A percentile compares a stretch with the other conserved stretches of the same genome.
phyloP scores from a whole-genome alignment of 176 grass and related monocot species.

The Oryza meyeriana region DNA sequence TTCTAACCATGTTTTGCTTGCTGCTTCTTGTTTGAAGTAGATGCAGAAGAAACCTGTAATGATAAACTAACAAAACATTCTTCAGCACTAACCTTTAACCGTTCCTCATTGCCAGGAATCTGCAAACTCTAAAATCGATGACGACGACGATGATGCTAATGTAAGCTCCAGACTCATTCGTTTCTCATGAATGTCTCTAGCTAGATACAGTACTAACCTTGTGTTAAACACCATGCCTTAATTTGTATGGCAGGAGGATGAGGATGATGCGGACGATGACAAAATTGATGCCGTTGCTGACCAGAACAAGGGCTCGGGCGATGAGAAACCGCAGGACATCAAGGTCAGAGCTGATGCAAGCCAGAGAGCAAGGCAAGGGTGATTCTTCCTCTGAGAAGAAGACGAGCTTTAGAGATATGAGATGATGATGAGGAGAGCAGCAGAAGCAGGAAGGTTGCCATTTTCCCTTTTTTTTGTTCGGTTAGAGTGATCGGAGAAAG shows the following conservation, averaged over 20 bases:
- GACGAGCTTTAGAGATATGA: conserved; percentile 48
- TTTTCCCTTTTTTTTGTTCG: background rate
- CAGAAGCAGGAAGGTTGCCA: background rate
- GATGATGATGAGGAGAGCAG: background rate
- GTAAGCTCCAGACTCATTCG: conserved; percentile 20
- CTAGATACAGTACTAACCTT: background rate
- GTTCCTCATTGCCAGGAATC: conserved; percentile 30
- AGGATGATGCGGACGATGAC: conserved; percentile 28
- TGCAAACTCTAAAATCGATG: conserved; percentile 7
- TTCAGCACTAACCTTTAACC: background rate
- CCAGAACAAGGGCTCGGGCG: background rate
- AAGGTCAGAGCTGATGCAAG: background rate
- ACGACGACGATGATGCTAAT: conserved; percentile 11
- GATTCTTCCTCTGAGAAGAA: conserved; percentile 18
- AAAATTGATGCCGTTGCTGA: background rate
- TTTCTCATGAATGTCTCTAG: conserved; percentile 1
- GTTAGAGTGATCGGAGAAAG: background rate
- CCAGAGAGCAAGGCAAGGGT: conserved; percentile 25
- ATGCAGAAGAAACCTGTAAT: background rate
- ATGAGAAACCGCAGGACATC: background rate
- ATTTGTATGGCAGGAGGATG: conserved; percentile 34
- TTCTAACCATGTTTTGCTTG: background rate
- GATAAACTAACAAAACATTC: background rate
- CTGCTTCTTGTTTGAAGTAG: background rate
- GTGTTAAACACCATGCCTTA: background rate